Percentiles rank a stretch among this genome's conserved stretches.
Evolutionary conservation across 2,329 filamentous ascomycete species (phyloP).

Genomic region (Cucurbitaria berberidis): DNA sequence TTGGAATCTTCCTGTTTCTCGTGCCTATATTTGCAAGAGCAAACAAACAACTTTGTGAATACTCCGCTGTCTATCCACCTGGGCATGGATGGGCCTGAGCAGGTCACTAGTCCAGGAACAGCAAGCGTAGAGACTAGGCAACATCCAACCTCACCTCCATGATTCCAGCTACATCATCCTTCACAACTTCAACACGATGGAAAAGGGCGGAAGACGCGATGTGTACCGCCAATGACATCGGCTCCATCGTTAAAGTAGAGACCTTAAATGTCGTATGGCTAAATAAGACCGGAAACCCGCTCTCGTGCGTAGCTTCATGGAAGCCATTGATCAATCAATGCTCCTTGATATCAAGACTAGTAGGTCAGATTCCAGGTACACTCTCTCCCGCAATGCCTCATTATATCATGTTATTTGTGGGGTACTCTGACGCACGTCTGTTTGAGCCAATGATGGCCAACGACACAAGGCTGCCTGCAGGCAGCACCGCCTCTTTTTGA

Average conservation of each 20-base stretch:
- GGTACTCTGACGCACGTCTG: neutral
- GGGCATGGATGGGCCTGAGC: no score
- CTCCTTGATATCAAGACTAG: neutral
- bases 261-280: neutral
- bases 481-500: constrained; percentile 34
- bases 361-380: neutral
- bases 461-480: constrained; percentile 35
- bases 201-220: constrained; percentile 20
- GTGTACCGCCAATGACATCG: neutral
- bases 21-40: no score
- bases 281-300: neutral
- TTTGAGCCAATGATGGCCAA: constrained; percentile 24
- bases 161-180: neutral
- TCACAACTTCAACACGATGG: neutral
- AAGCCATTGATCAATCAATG: constrained; percentile 1
- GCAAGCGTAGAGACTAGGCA: constrained; percentile 1
- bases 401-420: constrained; percentile 7
- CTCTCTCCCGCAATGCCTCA: neutral
- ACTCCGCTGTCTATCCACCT: no score
- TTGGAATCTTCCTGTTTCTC: no score
- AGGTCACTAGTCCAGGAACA: neutral
- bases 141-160: neutral
- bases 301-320: neutral
- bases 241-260: neutral
- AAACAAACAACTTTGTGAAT: no score